Evolutionary conservation across 2,329 filamentous ascomycete species (phyloP).

Genomic region (Fusarium verticillioides): DNA sequence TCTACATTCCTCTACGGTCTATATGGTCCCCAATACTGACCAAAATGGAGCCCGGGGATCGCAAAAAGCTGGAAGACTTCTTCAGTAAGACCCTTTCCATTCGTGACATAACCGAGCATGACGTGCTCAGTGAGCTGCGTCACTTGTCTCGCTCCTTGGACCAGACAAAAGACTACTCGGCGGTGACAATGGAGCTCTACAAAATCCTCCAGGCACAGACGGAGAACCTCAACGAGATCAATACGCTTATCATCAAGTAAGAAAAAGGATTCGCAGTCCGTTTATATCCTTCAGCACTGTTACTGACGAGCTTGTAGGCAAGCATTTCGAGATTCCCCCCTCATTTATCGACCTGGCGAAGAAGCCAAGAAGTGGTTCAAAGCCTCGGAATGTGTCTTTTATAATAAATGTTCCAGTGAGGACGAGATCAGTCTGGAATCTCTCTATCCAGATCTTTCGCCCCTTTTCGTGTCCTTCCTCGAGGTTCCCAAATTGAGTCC

Average conservation of each 20-base stretch:
- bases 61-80: neutral
- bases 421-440: neutral
- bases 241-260: neutral
- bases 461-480: neutral
- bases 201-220: neutral
- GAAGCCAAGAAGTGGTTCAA: neutral
- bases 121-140: neutral
- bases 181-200: neutral
- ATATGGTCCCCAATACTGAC: neutral
- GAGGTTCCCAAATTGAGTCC: neutral
- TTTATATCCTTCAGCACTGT: accelerated
- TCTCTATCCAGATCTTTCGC: neutral
- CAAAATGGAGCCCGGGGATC: neutral
- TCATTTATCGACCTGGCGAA: neutral
- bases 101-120: neutral
- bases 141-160: neutral
- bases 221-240: neutral
- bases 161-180: neutral
- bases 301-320: neutral
- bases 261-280: accelerated
- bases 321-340: neutral
- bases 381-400: neutral
- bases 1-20: neutral
- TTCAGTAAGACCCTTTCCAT: neutral
- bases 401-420: neutral